phyloP scores from a whole-genome alignment of 225 moss, liverwort and hornwort species.

The Pseudisothecium myosuroides region DNA sequence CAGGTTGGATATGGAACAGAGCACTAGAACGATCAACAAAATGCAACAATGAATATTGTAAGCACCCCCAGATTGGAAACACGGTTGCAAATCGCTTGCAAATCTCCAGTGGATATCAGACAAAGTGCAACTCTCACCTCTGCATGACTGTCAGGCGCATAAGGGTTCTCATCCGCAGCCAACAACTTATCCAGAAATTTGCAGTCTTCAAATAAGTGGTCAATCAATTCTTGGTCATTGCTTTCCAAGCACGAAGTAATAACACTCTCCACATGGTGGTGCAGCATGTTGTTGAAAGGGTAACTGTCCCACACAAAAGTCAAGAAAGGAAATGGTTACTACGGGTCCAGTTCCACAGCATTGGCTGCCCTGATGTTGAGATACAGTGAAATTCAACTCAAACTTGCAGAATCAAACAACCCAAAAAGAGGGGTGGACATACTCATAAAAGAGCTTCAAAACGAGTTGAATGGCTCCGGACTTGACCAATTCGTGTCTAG shows the following conservation, averaged over 20 bases:
- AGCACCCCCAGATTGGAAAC: not conserved
- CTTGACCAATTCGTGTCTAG: slow-evolving; percentile 77
- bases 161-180: slow-evolving; percentile 81
- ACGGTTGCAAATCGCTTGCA: not conserved
- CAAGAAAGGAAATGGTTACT: not conserved
- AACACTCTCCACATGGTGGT: slow-evolving; percentile 96
- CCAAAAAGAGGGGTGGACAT: not conserved
- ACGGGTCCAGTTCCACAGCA: not conserved
- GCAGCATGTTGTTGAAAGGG: slow-evolving; percentile 99
- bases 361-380: not conserved
- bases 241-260: slow-evolving; percentile 91
- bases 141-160: slow-evolving; percentile 50
- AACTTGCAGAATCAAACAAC: not conserved
- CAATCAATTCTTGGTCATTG: slow-evolving; percentile 60
- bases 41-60: not conserved
- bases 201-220: slow-evolving; percentile 86
- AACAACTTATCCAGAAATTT: slow-evolving; percentile 64
- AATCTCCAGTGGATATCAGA: not conserved
- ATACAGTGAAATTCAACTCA: not conserved
- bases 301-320: slow-evolving; percentile 41
- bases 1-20: not conserved
- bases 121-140: slow-evolving; percentile 33
- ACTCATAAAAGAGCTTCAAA: slow-evolving; percentile 87
- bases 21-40: not conserved
- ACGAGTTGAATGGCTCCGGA: slow-evolving; percentile 82